Evolutionary conservation across 2,329 filamentous ascomycete genomes (phyloP).

Genomic region (Penicillium aurantiogriseum): DNA sequence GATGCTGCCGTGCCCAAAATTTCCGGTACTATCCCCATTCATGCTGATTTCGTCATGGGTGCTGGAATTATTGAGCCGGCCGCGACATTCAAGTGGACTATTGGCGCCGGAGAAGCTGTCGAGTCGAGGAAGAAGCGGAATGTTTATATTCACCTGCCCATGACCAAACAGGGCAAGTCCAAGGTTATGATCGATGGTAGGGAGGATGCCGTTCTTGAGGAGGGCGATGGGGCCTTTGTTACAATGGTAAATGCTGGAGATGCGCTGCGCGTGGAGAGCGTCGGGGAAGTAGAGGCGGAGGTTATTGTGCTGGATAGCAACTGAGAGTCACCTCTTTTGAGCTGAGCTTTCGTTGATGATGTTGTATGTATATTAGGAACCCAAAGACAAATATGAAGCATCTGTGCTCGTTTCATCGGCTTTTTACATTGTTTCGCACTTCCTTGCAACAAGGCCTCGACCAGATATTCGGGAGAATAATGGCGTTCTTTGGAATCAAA

Average conservation of each 20-base stretch:
- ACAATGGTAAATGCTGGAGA: constrained; percentile 64
- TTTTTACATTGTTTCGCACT: neutral
- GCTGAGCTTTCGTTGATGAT: neutral
- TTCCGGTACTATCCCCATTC: constrained; percentile 72
- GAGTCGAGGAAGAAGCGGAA: constrained; percentile 56
- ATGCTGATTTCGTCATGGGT: constrained; percentile 80
- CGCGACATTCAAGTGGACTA: constrained; percentile 66
- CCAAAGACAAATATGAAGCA: neutral
- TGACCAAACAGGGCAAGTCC: constrained; percentile 72
- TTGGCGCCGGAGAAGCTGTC: constrained; percentile 55
- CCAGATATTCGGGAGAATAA: too few species aligned
- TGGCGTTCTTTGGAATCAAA: too few species aligned
- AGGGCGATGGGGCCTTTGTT: constrained; percentile 81
- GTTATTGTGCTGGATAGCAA: constrained; percentile 67
- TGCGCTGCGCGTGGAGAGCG: constrained; percentile 62
- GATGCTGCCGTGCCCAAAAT: constrained; percentile 61
- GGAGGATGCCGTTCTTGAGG: constrained; percentile 64
- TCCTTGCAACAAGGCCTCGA: neutral
- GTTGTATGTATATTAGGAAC: neutral
- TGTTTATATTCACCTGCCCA: constrained; percentile 76
- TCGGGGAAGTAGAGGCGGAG: constrained; percentile 67
- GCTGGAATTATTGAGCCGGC: constrained; percentile 69
- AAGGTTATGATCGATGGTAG: constrained; percentile 67
- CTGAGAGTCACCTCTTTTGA: constrained; percentile 29
- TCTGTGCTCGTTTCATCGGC: neutral